These are phyloP conservation scores for Salix arbutifolia DNA, from an alignment of 345 rosid genomes.

Conservation along the genomic window DNA sequence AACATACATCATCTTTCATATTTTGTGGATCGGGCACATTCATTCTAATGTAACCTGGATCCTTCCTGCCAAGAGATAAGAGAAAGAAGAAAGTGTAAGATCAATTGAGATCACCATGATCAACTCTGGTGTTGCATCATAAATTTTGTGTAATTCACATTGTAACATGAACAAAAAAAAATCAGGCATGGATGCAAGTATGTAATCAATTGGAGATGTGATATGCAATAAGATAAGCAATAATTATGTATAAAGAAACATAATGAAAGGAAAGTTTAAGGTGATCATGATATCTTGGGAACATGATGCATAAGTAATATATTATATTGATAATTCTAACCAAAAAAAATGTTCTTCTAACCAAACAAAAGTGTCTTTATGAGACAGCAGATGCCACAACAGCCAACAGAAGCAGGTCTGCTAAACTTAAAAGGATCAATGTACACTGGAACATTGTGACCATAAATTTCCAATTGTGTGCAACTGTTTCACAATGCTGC, in stretches of 20 bases:
- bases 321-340: background rate
- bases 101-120: background rate
- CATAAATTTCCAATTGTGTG: background rate
- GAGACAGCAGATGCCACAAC: background rate
- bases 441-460: background rate
- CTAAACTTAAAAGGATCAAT: background rate
- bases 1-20: slow-evolving; percentile 88
- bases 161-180: background rate
- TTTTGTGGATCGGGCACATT: slow-evolving; percentile 70
- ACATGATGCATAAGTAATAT: background rate
- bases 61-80: slow-evolving; percentile 58
- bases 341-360: background rate
- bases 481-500: background rate
- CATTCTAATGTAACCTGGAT: slow-evolving; percentile 89
- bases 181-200: background rate
- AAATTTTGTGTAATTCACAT: background rate
- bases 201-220: background rate
- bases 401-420: background rate
- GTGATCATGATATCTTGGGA: background rate
- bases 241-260: background rate
- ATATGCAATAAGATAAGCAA: background rate
- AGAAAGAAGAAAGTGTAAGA: background rate
- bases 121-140: background rate
- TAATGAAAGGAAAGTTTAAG: background rate
- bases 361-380: background rate